Evolutionary conservation across 495 filamentous ascomycete species (phyloP).

Genomic region (Neurospora sp.): DNA sequence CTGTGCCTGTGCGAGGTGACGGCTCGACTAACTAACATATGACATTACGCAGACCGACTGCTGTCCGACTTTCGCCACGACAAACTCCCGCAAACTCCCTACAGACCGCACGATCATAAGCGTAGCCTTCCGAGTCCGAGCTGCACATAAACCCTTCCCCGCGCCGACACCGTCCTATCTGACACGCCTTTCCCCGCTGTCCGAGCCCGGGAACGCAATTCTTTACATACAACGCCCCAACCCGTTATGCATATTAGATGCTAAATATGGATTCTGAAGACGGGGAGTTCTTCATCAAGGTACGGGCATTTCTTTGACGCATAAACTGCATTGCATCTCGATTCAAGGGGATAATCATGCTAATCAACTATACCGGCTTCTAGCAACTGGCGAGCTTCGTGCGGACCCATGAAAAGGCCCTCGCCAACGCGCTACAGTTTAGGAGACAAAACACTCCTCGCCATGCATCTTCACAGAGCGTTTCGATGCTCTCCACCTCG

Average conservation of each 20-base stretch:
- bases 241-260: constrained; percentile 30
- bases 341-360: not conserved
- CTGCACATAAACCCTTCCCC: not conserved
- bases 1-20: constrained; percentile 16
- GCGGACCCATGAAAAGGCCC: constrained; percentile 90
- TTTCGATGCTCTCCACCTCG: constrained; percentile 37
- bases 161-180: not conserved
- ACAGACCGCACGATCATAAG: not conserved
- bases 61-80: constrained; percentile 16
- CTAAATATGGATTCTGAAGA: constrained; percentile 71
- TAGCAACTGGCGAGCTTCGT: constrained; percentile 93
- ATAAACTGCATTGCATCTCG: not conserved
- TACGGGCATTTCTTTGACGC: constrained; percentile 25
- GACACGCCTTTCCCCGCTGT: not conserved
- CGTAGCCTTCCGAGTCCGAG: not conserved
- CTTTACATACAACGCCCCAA: constrained; percentile 14
- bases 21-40: constrained; percentile 20
- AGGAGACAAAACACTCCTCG: constrained; percentile 52
- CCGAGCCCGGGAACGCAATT: constrained; percentile 2
- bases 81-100: constrained; percentile 2
- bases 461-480: constrained; percentile 51
- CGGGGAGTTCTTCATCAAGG: constrained; percentile 83
- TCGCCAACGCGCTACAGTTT: constrained; percentile 89
- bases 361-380: not conserved
- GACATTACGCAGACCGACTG: constrained; percentile 17